Conservation (phyloP, 2,329 filamentous ascomycete genomes). For the Cytospora mali region DNA sequence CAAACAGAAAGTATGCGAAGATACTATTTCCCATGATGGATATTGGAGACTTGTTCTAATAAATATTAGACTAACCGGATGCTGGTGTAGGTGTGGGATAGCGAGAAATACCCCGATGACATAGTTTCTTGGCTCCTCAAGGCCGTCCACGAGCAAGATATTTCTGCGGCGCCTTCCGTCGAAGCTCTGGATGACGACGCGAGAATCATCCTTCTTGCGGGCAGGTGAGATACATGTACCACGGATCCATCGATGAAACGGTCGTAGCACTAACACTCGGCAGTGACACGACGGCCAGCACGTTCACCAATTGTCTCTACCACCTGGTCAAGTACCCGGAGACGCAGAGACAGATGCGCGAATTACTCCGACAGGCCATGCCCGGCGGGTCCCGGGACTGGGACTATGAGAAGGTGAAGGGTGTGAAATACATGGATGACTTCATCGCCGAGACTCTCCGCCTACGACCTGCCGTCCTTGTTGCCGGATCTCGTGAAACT, state of each 20-base stretch:
- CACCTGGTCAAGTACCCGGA: slow-evolving; percentile 11
- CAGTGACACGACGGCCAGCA: slow-evolving; percentile 15
- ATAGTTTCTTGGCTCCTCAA: slow-evolving; percentile 21
- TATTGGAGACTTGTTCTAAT: neutral
- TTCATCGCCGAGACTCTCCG: slow-evolving; percentile 23
- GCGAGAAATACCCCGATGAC: slow-evolving; percentile 10
- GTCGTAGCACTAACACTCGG: neutral
- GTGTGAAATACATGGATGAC: slow-evolving; percentile 13
- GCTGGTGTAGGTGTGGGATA: slow-evolving; percentile 13
- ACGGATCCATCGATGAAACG: neutral
- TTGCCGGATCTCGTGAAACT: slow-evolving; percentile 9
- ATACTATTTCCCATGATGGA: neutral
- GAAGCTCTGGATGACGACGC: slow-evolving; percentile 13
- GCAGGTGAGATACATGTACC: neutral
- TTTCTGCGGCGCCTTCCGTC: slow-evolving; percentile 5
- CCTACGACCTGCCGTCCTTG: slow-evolving; percentile 15
- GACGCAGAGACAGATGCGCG: slow-evolving; percentile 9
- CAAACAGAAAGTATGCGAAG: slow-evolving; percentile 4
- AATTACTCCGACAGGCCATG: neutral
- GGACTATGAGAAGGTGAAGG: slow-evolving; percentile 17
- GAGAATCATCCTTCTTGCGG: slow-evolving; percentile 13
- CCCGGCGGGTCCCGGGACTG: neutral
- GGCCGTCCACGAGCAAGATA: slow-evolving; percentile 10
- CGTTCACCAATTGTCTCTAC: slow-evolving; percentile 9
- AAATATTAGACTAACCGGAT: neutral